phyloP scores from a whole-genome alignment of 768 basidiomycete species.

The Kwoniella newhampshirensis region DNA sequence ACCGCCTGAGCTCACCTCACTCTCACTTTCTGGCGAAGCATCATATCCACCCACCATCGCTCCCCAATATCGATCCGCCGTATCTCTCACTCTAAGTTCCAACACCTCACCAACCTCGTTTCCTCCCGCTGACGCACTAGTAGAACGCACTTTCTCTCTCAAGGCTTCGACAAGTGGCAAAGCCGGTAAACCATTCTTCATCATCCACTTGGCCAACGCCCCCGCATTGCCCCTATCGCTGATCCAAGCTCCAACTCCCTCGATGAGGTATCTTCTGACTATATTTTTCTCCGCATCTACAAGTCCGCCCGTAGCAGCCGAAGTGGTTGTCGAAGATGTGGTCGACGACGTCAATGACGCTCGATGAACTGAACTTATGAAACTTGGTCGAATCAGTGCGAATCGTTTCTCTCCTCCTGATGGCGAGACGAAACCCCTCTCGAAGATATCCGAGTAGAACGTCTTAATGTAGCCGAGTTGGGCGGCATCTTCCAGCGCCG shows the following conservation, averaged over 20 bases:
- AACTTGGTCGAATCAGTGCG: slow-evolving; percentile 20
- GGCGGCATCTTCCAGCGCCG: slow-evolving; percentile 11
- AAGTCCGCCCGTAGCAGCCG: not conserved
- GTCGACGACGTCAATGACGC: not conserved
- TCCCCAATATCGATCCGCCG: slow-evolving; percentile 16
- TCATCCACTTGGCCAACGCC: slow-evolving; percentile 21
- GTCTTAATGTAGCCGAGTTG: slow-evolving; percentile 23
- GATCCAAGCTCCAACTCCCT: not conserved
- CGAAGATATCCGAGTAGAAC: slow-evolving; percentile 31
- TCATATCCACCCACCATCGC: slow-evolving; percentile 16
- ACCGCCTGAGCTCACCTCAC: slow-evolving; percentile 5
- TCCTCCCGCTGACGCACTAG: not conserved
- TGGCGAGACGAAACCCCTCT: slow-evolving; percentile 16
- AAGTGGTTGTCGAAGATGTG: too few species aligned
- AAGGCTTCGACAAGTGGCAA: slow-evolving; percentile 20
- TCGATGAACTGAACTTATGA: slow-evolving; percentile 4
- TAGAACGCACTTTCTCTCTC: slow-evolving; percentile 10
- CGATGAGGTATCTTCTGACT: not conserved
- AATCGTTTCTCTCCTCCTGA: slow-evolving; percentile 15
- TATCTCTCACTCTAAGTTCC: slow-evolving; percentile 22
- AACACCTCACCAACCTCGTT: not conserved
- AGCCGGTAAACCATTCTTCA: slow-evolving; percentile 20
- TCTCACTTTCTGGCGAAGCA: not conserved
- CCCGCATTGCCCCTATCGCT: not conserved
- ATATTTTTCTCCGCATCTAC: too few species aligned